A percentile compares a stretch with the other conserved stretches of the same genome.
Conservation (phyloP, 352 stramenopile species). For the Pythium myriotylum region DNA sequence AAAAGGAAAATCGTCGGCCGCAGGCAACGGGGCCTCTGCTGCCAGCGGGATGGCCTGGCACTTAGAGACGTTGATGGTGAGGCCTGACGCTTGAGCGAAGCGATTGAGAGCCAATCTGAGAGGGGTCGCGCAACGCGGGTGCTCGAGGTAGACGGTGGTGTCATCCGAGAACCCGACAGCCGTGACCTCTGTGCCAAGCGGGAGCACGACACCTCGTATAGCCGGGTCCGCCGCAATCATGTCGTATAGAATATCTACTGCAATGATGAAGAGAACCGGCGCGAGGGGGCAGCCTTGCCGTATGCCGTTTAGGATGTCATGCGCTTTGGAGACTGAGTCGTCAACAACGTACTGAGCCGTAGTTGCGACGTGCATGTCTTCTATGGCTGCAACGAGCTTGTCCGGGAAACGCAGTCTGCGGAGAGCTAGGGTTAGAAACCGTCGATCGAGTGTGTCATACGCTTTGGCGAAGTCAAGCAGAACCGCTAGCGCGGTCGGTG, state of each 20-base stretch:
- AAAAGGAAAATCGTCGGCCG: neutral
- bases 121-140: no score
- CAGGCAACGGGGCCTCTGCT: neutral
- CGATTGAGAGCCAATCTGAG: no score
- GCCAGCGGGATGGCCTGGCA: neutral
- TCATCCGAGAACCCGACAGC: no score
- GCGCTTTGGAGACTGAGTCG: neutral
- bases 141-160: no score
- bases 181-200: no score
- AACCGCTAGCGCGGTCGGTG: neutral
- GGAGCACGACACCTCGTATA: no score
- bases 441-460: conserved; percentile 11
- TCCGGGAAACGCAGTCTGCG: neutral
- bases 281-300: conserved; percentile 14
- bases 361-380: conserved; percentile 2
- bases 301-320: conserved; percentile 8
- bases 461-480: conserved; percentile 14
- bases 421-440: neutral
- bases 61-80: neutral
- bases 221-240: neutral
- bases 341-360: conserved; percentile 3
- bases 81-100: no score
- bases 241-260: neutral
- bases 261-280: conserved; percentile 4
- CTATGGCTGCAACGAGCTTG: neutral